Base-by-base conservation (phyloP, 495 filamentous ascomycete species). In the Peziza echinospora region DNA sequence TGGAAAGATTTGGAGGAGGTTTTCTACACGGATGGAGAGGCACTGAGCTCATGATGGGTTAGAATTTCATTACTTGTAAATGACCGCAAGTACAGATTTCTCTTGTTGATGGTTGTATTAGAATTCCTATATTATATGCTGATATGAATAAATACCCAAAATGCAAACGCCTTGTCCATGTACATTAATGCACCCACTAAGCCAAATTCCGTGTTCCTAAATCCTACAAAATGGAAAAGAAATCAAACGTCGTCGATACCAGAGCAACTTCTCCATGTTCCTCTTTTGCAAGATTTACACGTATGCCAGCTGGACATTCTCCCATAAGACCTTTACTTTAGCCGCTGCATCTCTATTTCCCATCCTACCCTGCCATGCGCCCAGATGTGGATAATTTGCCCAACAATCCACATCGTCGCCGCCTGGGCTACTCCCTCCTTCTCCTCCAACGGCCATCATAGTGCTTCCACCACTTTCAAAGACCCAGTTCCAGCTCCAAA, bases 1-100 rank as follows among this genome's bases (percentile, higher is more conserved):
- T 85, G 77, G 80, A 77, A 70, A 62, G 64, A 62, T 0, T 50
- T 82, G 44, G 75, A 82, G 51, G 78, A 83, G 55, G 79, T 83
- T 6, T 84, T 83, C 56, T 77, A 77, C 57, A 64, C 56, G 10
- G 62, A 53, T 42, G 45, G 51, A 24, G 45, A 49, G 16, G 21
- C 1, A 6, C 26, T 24, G n/a, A n/a, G n/a, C n/a, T n/a, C n/a
- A n/a, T n/a, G n/a, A n/a, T n/a, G n/a, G n/a, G n/a, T n/a, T n/a
- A n/a, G n/a, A n/a, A n/a, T n/a, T n/a, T n/a, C n/a, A n/a, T n/a
- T n/a, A n/a, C n/a, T n/a, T n/a, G n/a, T n/a, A n/a, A n/a, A n/a
- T n/a, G n/a, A n/a, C n/a, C n/a, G n/a, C n/a, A n/a, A n/a, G n/a
- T n/a, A n/a, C n/a, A n/a, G n/a, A n/a, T n/a, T n/a, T n/a, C n/a